Evolutionary conservation across 2,329 filamentous ascomycete species (phyloP).

Genomic region (Xylariomycetidae sp.): DNA sequence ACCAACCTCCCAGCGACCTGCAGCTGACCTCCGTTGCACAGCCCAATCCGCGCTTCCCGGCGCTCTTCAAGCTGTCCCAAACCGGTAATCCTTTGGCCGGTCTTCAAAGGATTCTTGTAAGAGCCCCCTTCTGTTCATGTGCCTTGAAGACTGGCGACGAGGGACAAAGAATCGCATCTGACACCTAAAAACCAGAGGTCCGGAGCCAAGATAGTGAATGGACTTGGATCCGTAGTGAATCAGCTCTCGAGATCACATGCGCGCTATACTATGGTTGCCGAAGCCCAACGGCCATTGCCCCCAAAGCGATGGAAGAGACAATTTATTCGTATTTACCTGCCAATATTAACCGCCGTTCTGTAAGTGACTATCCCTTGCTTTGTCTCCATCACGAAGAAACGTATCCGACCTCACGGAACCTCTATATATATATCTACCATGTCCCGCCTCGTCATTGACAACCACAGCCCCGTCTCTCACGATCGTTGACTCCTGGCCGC

Average conservation of each 20-base stretch:
- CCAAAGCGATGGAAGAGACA: background rate
- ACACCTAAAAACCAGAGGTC: too few species aligned
- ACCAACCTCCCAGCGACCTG: too few species aligned
- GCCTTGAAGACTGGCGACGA: too few species aligned
- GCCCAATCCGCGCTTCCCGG: too few species aligned
- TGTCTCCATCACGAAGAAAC: background rate
- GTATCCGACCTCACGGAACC: background rate
- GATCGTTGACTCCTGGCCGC: background rate
- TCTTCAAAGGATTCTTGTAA: background rate
- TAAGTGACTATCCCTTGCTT: constrained; percentile 1
- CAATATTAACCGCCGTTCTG: constrained; percentile 1
- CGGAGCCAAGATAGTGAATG: background rate
- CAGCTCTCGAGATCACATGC: background rate
- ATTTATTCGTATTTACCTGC: constrained; percentile 2
- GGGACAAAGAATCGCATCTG: too few species aligned
- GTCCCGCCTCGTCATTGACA: background rate
- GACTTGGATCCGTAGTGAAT: background rate
- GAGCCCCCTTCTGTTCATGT: too few species aligned
- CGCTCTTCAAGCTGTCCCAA: background rate
- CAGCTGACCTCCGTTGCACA: too few species aligned
- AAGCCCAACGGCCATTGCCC: background rate
- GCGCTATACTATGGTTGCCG: constrained; percentile 1
- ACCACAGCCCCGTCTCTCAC: background rate
- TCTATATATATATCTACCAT: too few species aligned
- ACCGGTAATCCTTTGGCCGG: background rate